A percentile compares a stretch with the other conserved stretches of the same genome.
phyloP scores from a whole-genome alignment of 2,329 filamentous ascomycete species.

The Rachicladosporium sp. region DNA sequence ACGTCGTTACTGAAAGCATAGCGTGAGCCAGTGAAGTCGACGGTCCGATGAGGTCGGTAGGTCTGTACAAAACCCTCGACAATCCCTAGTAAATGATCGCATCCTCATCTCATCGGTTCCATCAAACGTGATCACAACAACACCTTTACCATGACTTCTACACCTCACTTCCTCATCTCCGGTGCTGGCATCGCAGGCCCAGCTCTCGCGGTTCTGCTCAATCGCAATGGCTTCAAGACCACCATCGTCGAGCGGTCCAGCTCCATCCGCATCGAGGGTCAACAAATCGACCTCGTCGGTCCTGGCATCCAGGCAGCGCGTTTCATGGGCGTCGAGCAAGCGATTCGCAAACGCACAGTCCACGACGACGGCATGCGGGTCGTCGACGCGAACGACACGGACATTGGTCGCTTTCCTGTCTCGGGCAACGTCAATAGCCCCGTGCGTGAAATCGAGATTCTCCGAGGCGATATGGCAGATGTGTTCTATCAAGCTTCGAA shows the following conservation, averaged over 20 bases:
- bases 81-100: too few species aligned
- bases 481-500: constrained; percentile 28
- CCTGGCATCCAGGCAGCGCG: constrained; percentile 14
- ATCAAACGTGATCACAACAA: too few species aligned
- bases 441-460: constrained; percentile 41
- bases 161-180: constrained; percentile 10
- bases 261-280: constrained; percentile 9
- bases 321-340: constrained; percentile 16
- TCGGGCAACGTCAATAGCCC: constrained; percentile 15
- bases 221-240: constrained; percentile 7
- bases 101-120: too few species aligned
- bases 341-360: constrained; percentile 9
- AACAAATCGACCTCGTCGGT: constrained; percentile 20
- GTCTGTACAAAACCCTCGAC: too few species aligned
- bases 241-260: constrained; percentile 13
- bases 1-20: too few species aligned
- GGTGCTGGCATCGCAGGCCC: constrained; percentile 16
- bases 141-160: too few species aligned
- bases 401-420: constrained; percentile 16
- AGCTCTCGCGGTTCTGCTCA: constrained; percentile 11
- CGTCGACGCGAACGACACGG: constrained; percentile 11
- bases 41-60: too few species aligned
- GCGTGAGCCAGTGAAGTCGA: too few species aligned
- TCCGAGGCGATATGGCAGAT: constrained; percentile 39
- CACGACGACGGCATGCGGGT: constrained; percentile 16